These are phyloP conservation scores for Pythium pectinolyticum DNA, from an alignment of 352 stramenopile species.

Conservation along the genomic window DNA sequence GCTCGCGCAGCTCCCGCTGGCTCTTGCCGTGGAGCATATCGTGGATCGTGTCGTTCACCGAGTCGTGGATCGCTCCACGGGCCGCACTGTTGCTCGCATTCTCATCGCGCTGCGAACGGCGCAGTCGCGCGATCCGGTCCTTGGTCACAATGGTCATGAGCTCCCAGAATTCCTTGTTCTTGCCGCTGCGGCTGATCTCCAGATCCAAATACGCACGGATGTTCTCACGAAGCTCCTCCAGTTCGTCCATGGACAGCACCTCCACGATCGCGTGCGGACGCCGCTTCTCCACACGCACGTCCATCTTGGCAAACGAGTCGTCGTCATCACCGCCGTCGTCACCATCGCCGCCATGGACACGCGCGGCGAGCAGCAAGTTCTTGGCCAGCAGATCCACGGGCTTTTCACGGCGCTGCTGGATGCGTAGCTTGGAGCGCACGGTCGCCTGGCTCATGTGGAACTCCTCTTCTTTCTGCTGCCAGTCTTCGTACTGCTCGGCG, in stretches of 20 bases:
- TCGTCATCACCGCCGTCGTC: constrained; percentile 68
- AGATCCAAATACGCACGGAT: constrained; percentile 92
- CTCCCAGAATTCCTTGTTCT: constrained; percentile 86
- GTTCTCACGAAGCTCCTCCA: constrained; percentile 84
- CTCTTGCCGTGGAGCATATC: constrained; percentile 89
- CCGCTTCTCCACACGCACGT: constrained; percentile 82
- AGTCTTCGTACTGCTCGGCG: constrained; percentile 96
- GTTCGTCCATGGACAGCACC: constrained; percentile 76
- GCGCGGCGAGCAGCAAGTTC: constrained; percentile 97
- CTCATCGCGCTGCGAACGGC: constrained; percentile 60
- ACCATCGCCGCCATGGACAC: constrained; percentile 54
- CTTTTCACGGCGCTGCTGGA: constrained; percentile 91
- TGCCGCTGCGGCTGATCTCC: constrained; percentile 50
- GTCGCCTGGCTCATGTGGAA: constrained; percentile 95
- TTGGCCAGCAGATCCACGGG: constrained; percentile 97
- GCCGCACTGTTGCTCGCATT: constrained; percentile 48
- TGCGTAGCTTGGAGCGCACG: constrained; percentile 88
- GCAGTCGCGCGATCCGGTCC: constrained; percentile 68
- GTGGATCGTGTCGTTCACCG: constrained; percentile 85
- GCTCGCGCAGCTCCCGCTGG: constrained; percentile 39
- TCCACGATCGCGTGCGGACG: constrained; percentile 68
- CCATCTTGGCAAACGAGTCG: constrained; percentile 67
- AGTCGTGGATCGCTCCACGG: constrained; percentile 80
- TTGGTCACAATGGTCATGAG: constrained; percentile 77
- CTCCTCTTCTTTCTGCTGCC: constrained; percentile 97